Conservation (phyloP, 2,329 filamentous ascomycete species). For the Emydomyces testavorans region DNA sequence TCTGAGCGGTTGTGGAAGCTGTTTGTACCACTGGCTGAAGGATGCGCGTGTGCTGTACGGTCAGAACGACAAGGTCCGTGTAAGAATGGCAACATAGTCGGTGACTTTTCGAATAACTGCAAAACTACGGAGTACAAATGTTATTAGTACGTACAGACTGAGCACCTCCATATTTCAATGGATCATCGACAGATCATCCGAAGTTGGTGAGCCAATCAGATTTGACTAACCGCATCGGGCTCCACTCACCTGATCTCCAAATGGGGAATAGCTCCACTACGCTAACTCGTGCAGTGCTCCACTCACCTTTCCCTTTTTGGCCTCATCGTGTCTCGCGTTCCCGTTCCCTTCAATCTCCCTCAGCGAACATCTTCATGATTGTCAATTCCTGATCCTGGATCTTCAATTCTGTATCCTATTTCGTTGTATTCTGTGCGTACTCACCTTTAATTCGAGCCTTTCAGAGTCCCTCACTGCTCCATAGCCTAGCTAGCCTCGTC, state of each 20-base stretch:
- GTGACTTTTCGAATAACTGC: no score
- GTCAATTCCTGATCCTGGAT: background rate
- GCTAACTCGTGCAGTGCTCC: constrained; percentile 1
- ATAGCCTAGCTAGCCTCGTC: background rate
- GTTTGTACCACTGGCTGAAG: constrained; percentile 38
- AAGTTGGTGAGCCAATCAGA: no score
- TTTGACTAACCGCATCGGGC: background rate
- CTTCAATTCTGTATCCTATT: background rate
- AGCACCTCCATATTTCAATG: no score
- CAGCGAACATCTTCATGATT: no score
- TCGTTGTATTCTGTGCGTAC: background rate
- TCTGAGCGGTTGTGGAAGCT: constrained; percentile 36
- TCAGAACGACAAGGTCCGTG: constrained; percentile 15
- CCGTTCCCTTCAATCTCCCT: background rate
- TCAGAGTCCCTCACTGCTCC: background rate
- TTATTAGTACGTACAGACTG: no score
- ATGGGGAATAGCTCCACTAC: constrained; percentile 4
- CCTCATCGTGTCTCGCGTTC: constrained; percentile 6
- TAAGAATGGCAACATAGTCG: background rate
- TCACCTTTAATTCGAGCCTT: background rate
- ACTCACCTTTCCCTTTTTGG: constrained; percentile 2
- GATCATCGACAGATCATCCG: no score
- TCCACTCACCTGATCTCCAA: constrained; percentile 2
- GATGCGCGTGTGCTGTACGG: constrained; percentile 33
- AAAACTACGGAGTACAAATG: background rate